phyloP scores from a whole-genome alignment of 352 stramenopile genomes.

The Globisporangium solare region DNA sequence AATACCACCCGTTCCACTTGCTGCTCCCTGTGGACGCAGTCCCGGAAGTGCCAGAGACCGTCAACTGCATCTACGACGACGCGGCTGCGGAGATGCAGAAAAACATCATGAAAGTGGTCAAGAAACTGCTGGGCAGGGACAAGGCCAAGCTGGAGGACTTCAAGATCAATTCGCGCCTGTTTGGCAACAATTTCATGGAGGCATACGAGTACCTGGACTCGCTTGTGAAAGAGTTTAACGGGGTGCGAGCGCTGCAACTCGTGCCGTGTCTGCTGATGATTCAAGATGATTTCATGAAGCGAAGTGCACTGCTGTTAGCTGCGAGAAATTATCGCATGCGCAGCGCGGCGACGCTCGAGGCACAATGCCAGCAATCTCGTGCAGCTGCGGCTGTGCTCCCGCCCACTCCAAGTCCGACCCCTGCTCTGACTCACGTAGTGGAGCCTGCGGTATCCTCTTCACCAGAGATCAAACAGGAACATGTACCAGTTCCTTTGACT shows the following conservation, averaged over 20 bases:
- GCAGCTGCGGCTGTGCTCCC: not conserved
- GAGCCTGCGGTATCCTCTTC: not conserved
- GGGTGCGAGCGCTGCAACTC: slow-evolving; percentile 50
- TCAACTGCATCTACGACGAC: slow-evolving; percentile 61
- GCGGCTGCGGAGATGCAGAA: slow-evolving; percentile 67
- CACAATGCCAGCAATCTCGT: slow-evolving; percentile 19
- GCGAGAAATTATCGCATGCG: slow-evolving; percentile 46
- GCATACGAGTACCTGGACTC: slow-evolving; percentile 56
- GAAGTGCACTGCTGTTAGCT: slow-evolving; percentile 43
- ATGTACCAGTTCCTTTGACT: not conserved
- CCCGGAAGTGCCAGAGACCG: slow-evolving; percentile 37
- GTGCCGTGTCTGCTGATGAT: slow-evolving; percentile 62
- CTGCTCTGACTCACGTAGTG: not conserved
- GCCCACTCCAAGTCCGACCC: not conserved
- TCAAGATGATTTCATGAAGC: slow-evolving; percentile 59
- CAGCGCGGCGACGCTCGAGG: slow-evolving; percentile 33
- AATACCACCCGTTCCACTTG: slow-evolving; percentile 48
- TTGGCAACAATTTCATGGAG: slow-evolving; percentile 81
- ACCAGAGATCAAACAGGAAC: not conserved
- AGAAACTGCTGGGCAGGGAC: slow-evolving; percentile 54
- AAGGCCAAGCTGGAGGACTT: slow-evolving; percentile 64
- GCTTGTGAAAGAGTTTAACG: slow-evolving; percentile 55
- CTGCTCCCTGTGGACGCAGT: slow-evolving; percentile 42
- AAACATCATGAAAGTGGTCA: slow-evolving; percentile 61
- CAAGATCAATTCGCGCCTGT: slow-evolving; percentile 76